These are phyloP conservation scores for Nicotiana otophora DNA, from an alignment of 257 asterid species.

Conservation along the genomic window DNA sequence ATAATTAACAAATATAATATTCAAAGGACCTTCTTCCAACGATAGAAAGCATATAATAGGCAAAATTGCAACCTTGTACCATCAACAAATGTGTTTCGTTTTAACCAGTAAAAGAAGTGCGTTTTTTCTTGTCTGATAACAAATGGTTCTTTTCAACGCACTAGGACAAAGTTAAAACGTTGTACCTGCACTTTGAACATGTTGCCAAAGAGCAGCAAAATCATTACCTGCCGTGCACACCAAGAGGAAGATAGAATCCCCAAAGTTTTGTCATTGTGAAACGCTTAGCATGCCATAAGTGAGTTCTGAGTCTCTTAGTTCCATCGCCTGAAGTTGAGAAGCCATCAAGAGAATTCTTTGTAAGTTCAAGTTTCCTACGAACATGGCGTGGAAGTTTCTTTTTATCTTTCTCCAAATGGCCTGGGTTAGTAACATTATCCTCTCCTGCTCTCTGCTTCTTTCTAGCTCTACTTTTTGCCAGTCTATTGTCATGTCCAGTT, in stretches of 20 bases:
- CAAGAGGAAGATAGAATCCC: slow-evolving; percentile 82
- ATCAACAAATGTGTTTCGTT: neutral
- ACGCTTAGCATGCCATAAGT: slow-evolving; percentile 93
- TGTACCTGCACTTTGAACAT: neutral
- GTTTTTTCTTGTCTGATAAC: neutral
- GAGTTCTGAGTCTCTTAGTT: slow-evolving; percentile 79
- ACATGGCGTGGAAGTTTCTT: slow-evolving; percentile 49
- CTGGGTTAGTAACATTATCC: slow-evolving; percentile 14
- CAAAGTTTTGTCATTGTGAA: slow-evolving; percentile 69
- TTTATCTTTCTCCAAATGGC: slow-evolving; percentile 23
- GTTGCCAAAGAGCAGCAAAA: neutral
- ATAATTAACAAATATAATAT: neutral
- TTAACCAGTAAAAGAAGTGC: neutral
- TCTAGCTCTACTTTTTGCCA: slow-evolving; percentile 33
- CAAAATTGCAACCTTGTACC: neutral
- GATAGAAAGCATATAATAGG: neutral
- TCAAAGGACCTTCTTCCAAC: neutral
- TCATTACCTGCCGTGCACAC: slow-evolving; percentile 72
- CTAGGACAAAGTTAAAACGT: neutral
- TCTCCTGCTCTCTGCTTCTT: slow-evolving; percentile 36
- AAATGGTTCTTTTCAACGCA: neutral
- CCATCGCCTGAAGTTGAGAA: slow-evolving; percentile 77
- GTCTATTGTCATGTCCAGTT: slow-evolving; percentile 59
- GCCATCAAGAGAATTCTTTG: slow-evolving; percentile 50
- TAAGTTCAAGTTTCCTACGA: slow-evolving; percentile 65